Percentiles rank a stretch among this genome's conserved stretches.
These are phyloP conservation scores for Gaeumannomyces sp. DNA, from an alignment of 2,329 filamentous ascomycete genomes.

Conservation along the genomic window DNA sequence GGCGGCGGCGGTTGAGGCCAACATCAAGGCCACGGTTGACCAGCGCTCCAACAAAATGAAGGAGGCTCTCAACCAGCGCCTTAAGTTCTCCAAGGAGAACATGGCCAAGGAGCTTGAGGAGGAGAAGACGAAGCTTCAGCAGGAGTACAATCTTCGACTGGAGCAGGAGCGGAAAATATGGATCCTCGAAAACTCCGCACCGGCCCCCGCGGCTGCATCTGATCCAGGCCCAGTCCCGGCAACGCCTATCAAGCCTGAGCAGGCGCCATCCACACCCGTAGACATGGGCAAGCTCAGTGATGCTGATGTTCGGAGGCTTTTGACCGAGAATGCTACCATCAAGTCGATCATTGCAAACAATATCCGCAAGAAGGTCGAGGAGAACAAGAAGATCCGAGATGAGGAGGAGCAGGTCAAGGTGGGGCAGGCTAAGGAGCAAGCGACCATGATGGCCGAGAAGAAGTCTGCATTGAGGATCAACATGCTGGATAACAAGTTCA, in stretches of 20 bases:
- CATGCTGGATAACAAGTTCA: constrained; percentile 67
- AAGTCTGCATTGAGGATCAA: constrained; percentile 70
- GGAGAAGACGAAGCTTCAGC: constrained; percentile 45
- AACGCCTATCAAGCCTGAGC: constrained; percentile 15
- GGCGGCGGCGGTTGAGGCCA: constrained; percentile 57
- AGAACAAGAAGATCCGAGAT: constrained; percentile 54
- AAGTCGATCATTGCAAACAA: constrained; percentile 54
- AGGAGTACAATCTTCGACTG: constrained; percentile 40
- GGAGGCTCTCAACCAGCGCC: constrained; percentile 59
- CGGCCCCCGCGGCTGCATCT: constrained; percentile 18
- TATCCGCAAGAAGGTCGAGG: constrained; percentile 65
- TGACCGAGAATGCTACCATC: constrained; percentile 49
- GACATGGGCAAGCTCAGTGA: constrained; percentile 47
- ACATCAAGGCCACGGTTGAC: constrained; percentile 54
- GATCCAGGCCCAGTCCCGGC: constrained; percentile 18
- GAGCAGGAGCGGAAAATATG: constrained; percentile 60
- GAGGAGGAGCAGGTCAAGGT: constrained; percentile 48
- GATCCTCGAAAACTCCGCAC: constrained; percentile 42
- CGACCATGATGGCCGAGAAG: constrained; percentile 67
- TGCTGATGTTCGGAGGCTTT: constrained; percentile 48
- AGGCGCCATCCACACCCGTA: constrained; percentile 8
- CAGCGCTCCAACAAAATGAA: constrained; percentile 65
- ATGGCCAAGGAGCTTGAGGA: constrained; percentile 44
- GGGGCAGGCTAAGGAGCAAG: constrained; percentile 51
- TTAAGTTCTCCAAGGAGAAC: constrained; percentile 57